Percentiles rank a stretch among this genome's conserved stretches.
Evolutionary conservation across 345 rosid species (phyloP).

Genomic region (Syzygium grande): DNA sequence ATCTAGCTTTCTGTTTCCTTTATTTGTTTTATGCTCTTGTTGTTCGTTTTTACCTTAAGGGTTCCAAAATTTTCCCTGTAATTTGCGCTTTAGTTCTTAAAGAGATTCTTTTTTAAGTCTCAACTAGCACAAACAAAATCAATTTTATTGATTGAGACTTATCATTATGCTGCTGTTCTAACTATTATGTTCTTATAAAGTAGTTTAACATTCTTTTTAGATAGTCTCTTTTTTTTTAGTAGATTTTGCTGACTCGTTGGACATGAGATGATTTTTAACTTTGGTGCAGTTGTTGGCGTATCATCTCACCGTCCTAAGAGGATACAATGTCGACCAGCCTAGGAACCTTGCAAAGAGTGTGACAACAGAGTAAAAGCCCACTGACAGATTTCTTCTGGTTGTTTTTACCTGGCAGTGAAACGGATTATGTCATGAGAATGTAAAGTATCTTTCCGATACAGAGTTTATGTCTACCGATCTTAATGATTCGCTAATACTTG

Average conservation of each 20-base stretch:
- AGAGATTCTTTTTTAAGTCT: background rate
- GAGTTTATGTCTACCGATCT: background rate
- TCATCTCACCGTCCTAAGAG: slow-evolving; percentile 84
- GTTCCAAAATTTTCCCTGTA: background rate
- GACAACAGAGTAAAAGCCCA: slow-evolving; percentile 33
- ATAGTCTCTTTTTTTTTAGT: background rate
- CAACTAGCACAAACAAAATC: background rate
- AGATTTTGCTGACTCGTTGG: background rate
- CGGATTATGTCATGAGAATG: background rate
- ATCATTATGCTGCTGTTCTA: background rate
- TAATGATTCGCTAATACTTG: background rate
- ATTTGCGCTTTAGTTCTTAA: background rate
- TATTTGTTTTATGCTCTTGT: background rate
- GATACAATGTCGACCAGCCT: slow-evolving; percentile 88
- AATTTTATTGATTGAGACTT: background rate
- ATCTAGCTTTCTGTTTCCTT: background rate
- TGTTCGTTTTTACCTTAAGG: background rate
- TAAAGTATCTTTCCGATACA: background rate
- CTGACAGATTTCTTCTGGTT: background rate
- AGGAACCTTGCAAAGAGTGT: slow-evolving; percentile 92
- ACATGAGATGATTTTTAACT: background rate
- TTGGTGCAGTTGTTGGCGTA: slow-evolving; percentile 65
- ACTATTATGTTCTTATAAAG: background rate
- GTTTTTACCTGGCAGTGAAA: background rate
- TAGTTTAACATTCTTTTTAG: background rate